These are phyloP conservation scores for Halophytophthora batemanensis DNA, from an alignment of 352 stramenopile species.

Conservation along the genomic window DNA sequence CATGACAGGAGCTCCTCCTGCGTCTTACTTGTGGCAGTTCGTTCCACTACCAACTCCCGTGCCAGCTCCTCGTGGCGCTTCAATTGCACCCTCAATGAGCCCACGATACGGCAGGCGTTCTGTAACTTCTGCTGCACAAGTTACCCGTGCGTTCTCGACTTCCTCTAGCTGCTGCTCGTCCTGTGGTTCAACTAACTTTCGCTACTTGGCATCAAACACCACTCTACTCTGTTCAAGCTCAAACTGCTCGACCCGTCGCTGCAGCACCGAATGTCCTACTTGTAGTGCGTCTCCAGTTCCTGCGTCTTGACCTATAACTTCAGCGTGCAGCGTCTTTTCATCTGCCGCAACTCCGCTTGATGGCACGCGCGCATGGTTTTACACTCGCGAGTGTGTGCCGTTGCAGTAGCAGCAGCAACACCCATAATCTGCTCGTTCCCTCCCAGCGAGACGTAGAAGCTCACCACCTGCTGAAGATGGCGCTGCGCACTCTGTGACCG, in stretches of 20 bases:
- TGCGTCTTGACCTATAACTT: slow-evolving; percentile 21
- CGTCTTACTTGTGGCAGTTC: slow-evolving; percentile 11
- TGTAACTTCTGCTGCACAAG: slow-evolving; percentile 17
- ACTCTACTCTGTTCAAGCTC: slow-evolving; percentile 29
- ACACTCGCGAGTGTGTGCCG: slow-evolving; percentile 22
- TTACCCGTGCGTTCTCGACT: slow-evolving; percentile 6
- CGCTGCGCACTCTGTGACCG: slow-evolving; percentile 34
- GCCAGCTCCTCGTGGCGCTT: slow-evolving; percentile 16
- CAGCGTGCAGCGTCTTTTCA: slow-evolving; percentile 24
- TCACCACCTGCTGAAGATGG: slow-evolving; percentile 43
- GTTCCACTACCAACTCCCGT: slow-evolving; percentile 11
- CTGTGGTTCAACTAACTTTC: slow-evolving; percentile 15
- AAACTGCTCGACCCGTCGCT: slow-evolving; percentile 33
- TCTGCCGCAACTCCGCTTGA: slow-evolving; percentile 21
- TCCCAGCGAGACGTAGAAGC: slow-evolving; percentile 40
- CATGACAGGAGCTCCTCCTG: slow-evolving; percentile 23
- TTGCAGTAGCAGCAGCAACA: slow-evolving; percentile 9
- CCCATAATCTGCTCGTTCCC: slow-evolving; percentile 50
- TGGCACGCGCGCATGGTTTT: slow-evolving; percentile 20
- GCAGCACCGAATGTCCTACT: slow-evolving; percentile 16
- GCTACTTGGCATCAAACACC: slow-evolving; percentile 20
- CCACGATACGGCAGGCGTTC: slow-evolving; percentile 42
- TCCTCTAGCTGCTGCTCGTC: slow-evolving; percentile 9
- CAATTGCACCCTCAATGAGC: slow-evolving; percentile 37
- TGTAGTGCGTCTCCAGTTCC: slow-evolving; percentile 10